Evolutionary conservation across 768 basidiomycete genomes (phyloP), one percentile per base, ranked within the genome.

Genomic region (Phaeolepiota aurea): DNA sequence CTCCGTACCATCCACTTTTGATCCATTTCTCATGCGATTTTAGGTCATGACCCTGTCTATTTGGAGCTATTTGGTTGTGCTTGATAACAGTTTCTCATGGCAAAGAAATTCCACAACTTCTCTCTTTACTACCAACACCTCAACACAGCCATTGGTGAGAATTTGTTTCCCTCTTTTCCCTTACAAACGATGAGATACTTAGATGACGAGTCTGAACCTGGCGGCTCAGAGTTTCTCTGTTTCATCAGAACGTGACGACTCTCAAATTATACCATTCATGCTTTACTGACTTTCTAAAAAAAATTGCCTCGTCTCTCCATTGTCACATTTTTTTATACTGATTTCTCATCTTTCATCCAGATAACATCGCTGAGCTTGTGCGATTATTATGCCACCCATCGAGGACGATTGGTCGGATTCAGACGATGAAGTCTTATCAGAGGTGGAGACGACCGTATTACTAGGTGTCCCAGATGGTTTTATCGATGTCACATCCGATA

Each of bases 241-340:
- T 53, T 51, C 48, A 50, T 49, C 50, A 44, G 58, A 63, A 67
- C 46, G 54, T 82, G 87, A 87, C 76, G 86, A 88, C 52, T 65
- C 67, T 56, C 61, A 65, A 61, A 56, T 54, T 69, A 66, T 84
- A 84, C 87, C 87, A 90, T 91, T 91, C 88, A 91, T 90, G 88
- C 87, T 69, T 82, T 69, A 66, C 88, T 90, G 88, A 89, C 63
- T 53, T 52, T 56, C 54, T 47, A 44, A n/a, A n/a, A n/a, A n/a
- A n/a, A n/a, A n/a, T n/a, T n/a, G n/a, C n/a, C n/a, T n/a, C n/a
- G n/a, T n/a, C n/a, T n/a, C n/a, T n/a, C n/a, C n/a, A n/a, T n/a
- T n/a, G n/a, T n/a, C n/a, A n/a, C n/a, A n/a, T n/a, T 42, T 44
- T 41, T 51, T 37, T 50, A 46, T 48, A n/a, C n/a, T n/a, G n/a